Evolutionary conservation across 208 protist species (phyloP), one percentile per base, ranked within the genome.

Genomic region (Trypanosoma avium): DNA sequence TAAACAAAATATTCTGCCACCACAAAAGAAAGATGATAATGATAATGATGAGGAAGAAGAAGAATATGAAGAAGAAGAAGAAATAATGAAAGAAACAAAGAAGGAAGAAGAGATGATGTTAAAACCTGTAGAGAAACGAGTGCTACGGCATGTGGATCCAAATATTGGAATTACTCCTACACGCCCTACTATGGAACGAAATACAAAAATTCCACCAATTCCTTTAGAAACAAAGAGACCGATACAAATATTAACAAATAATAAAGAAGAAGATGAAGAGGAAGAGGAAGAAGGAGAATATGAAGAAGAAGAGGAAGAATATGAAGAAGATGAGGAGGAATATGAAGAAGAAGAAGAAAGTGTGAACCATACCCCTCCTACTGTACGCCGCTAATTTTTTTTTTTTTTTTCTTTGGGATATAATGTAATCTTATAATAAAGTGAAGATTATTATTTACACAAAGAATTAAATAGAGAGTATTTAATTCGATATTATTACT

Each of bases 231-330:
- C 17, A 7, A n/a, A 5, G 58, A 58, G 33, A 32, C 49, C 30
- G 56, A 65, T 40, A 59, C n/a, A n/a, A n/a, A n/a, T n/a, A n/a
- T n/a, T n/a, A n/a, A n/a, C n/a, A n/a, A n/a, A 58, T 22, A 57
- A 67, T 45, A 64, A 58, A 47, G 45, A 40, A 12, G 43, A 52
- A 21, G 67, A 73, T 9, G 54, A 80, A 33, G 68, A 77, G 61
- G 52, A 81, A 24, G 70, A 78, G 52, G 74, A 81, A 32, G 65
- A 77, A 35, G 69, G 75, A 32, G 70, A 83, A 21, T 54, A 83
- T 57, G 67, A 66, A 15, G 52, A 52, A 2, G 63, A 61, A 36
- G 55, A 61, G 15, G 55, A 61, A 38, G 33, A 38, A 38, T 4
- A 13, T 38, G 33, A 10, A 13, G 33, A 38, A n/a, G n/a, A n/a